Base-by-base conservation (phyloP, 108 stramenopile species). In the Skeletonema menzelii region DNA sequence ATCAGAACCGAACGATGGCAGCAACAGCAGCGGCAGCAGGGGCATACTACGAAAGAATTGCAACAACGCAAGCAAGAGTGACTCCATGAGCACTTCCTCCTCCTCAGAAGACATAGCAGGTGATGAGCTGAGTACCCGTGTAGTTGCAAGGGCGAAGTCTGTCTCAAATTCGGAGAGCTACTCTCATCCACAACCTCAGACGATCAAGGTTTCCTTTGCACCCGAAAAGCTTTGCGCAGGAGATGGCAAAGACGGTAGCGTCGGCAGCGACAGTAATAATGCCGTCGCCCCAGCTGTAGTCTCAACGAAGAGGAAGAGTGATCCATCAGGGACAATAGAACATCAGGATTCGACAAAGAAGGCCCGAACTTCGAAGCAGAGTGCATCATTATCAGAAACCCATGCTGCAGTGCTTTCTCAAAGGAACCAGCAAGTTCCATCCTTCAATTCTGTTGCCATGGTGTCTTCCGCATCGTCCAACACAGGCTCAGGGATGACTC, bases 91-190 rank as follows among this genome's bases (percentile, higher is more conserved):
- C n/a, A 59, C 59, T n/a, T 72, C 59, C 44, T 63, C 71, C 14
- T 60, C 62, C 2, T 72, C 62, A 37, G 63, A 63, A 35, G 32
- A 63, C 34, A 56, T 62, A 24, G 71, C 61, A 24, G 62, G 53
- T 11, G 72, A 73, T 15, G 72, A 65, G 40, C 26, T 73, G 56
- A 73, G 72, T 40, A 64, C 57, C 4, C 42, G 49, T 26, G 72
- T 73, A 11, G 72, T 73, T 4, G 72, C 65, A 20, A 49, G 64
- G 13, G 72, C 63, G 24, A 73, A 65, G 38, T 55, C 59, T 34
- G 61, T 72, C 17, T 56, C 71, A 26, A 61, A 46, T 34, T 44
- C 30, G n/a, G 32, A 34, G 19, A 37, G 62, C 32, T 63, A 20
- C 17, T 38, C n/a, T 26, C 32, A 63, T 35, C 59, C 61, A 26